phyloP scores from a whole-genome alignment of 2,329 filamentous ascomycete genomes.

The Cytospora chrysosperma region DNA sequence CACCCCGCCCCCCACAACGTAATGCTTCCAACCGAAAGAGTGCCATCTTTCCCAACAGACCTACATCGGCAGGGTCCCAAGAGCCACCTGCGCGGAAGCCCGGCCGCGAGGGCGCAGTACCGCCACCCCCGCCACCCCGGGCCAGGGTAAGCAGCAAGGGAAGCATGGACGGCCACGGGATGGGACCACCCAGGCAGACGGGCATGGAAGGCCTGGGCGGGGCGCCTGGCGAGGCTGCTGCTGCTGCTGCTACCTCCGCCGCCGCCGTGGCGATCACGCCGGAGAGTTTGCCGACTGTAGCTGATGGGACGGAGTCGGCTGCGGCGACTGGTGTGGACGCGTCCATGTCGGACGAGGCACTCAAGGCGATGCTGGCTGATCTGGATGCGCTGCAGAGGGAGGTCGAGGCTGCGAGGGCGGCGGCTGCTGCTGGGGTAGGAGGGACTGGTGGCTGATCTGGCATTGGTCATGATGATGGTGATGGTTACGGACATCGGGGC shows the following conservation, averaged over 20 bases:
- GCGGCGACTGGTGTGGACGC: slow-evolving; percentile 35
- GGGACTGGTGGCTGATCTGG: background rate
- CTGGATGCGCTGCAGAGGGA: slow-evolving; percentile 70
- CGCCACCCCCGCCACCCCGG: slow-evolving; percentile 50
- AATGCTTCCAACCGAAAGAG: slow-evolving; percentile 32
- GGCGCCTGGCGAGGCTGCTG: slow-evolving; percentile 12
- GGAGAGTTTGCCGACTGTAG: slow-evolving; percentile 25
- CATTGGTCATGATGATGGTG: slow-evolving; percentile 7
- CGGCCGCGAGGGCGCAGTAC: slow-evolving; percentile 34
- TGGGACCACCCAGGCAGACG: slow-evolving; percentile 29
- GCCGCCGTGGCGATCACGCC: background rate
- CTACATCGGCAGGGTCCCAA: slow-evolving; percentile 29
- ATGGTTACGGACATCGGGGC: background rate
- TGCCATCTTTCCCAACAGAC: slow-evolving; percentile 23
- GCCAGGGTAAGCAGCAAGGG: slow-evolving; percentile 48
- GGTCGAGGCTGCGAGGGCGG: slow-evolving; percentile 64
- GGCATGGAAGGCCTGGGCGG: slow-evolving; percentile 34
- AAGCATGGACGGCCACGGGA: slow-evolving; percentile 38
- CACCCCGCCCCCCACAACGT: slow-evolving; percentile 37
- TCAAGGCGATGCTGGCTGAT: slow-evolving; percentile 67
- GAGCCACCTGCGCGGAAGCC: slow-evolving; percentile 44
- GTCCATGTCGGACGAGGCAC: slow-evolving; percentile 33
- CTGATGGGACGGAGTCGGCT: slow-evolving; percentile 27
- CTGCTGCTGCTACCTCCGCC: background rate
- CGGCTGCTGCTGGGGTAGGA: slow-evolving; percentile 33